Evolutionary conservation across 805 yeast genomes (phyloP).

Genomic region (Nematodospora valgi): DNA sequence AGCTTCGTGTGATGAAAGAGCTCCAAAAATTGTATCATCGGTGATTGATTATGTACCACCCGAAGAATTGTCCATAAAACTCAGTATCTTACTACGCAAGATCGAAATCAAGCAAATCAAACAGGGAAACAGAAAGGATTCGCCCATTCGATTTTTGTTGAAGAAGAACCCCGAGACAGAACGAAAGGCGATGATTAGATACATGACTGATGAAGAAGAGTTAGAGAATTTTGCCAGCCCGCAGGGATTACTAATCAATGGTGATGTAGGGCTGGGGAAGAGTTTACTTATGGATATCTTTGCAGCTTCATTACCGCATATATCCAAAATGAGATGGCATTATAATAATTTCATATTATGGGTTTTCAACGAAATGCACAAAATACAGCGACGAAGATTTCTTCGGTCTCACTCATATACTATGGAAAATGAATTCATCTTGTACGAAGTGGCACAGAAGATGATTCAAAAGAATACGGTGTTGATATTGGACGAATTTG

Average conservation of each 20-base stretch:
- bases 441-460: conserved; percentile 64
- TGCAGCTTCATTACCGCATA: conserved; percentile 61
- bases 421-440: conserved; percentile 58
- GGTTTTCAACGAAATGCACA: conserved; percentile 62
- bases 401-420: conserved; percentile 24
- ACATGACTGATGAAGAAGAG: conserved; percentile 61
- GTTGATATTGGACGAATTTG: conserved; percentile 67
- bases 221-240: conserved; percentile 53
- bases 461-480: conserved; percentile 58
- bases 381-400: conserved; percentile 44
- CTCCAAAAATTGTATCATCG: conserved; percentile 58
- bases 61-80: conserved; percentile 40
- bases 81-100: conserved; percentile 36
- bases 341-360: conserved; percentile 67
- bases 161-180: conserved; percentile 27
- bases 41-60: conserved; percentile 60
- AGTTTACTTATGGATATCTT: conserved; percentile 72
- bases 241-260: conserved; percentile 60
- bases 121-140: conserved; percentile 8
- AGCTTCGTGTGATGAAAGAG: conserved; percentile 58
- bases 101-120: conserved; percentile 32
- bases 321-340: conserved; percentile 67
- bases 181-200: conserved; percentile 42
- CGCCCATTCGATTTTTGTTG: conserved; percentile 22
- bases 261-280: conserved; percentile 74